Percentiles rank a stretch among this genome's conserved stretches.
phyloP scores from a whole-genome alignment of 2,329 filamentous ascomycete species.

The Nemania diffusa region DNA sequence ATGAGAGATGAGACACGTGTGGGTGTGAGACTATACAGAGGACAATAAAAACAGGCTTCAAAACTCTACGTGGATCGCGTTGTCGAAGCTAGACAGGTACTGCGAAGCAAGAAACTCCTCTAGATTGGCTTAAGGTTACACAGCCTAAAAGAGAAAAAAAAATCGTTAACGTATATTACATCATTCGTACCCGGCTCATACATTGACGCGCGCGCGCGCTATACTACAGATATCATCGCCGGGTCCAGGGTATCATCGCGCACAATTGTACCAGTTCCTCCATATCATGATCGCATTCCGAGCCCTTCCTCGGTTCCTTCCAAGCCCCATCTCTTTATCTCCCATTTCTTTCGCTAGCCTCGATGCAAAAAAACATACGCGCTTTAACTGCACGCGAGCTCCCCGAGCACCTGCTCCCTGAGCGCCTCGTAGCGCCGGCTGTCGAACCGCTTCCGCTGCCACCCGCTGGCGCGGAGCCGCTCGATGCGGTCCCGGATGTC shows the following conservation, averaged over 20 bases:
- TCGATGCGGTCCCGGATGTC: constrained; percentile 62
- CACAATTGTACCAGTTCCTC: too few species aligned
- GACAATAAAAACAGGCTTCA: not conserved
- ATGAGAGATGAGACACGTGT: not conserved
- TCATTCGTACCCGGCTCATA: not conserved
- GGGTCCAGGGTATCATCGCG: too few species aligned
- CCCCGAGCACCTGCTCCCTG: constrained; percentile 62
- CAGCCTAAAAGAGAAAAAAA: not conserved
- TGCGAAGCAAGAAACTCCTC: not conserved
- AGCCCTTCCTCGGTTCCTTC: too few species aligned
- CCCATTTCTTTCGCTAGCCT: too few species aligned
- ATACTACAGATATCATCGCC: too few species aligned
- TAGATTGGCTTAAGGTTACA: not conserved
- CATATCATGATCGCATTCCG: too few species aligned
- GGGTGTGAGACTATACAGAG: not conserved
- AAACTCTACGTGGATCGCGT: not conserved
- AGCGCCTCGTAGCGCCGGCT: constrained; percentile 63
- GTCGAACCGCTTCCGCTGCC: constrained; percentile 67
- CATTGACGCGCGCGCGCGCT: not conserved
- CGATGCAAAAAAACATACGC: not conserved
- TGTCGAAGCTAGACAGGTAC: not conserved
- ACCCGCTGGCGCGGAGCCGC: constrained; percentile 63
- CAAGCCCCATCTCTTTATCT: too few species aligned
- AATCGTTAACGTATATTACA: not conserved
- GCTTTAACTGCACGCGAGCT: constrained; percentile 52